Percentiles rank a stretch among this genome's conserved stretches.
Conservation (phyloP, 2,329 filamentous ascomycete genomes). For the Amphichorda felina region DNA sequence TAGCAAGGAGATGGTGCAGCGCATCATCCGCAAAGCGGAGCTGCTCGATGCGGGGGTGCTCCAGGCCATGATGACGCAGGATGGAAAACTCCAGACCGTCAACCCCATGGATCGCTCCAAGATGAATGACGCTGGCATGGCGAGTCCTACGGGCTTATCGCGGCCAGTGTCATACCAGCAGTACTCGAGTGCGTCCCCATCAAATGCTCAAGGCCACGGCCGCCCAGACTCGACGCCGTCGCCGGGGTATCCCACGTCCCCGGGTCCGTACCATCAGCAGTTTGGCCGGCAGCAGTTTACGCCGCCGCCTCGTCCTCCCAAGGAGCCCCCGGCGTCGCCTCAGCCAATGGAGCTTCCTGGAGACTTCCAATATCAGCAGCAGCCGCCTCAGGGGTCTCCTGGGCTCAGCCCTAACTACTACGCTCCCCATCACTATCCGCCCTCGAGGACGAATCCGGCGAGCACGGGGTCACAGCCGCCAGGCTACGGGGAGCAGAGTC, state of each 20-base stretch:
- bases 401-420: conserved; percentile 15
- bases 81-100: conserved; percentile 49
- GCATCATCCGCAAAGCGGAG: conserved; percentile 61
- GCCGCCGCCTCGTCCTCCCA: conserved; percentile 12
- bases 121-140: conserved; percentile 6
- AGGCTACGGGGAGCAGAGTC: too few relatives aligned
- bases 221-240: conserved; percentile 7
- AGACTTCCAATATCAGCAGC: conserved; percentile 32
- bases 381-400: conserved; percentile 10
- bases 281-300: conserved; percentile 8
- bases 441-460: conserved; percentile 2
- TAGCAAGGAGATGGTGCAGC: conserved; percentile 54
- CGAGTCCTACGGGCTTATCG: conserved; percentile 2
- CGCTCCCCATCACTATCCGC: conserved; percentile 10
- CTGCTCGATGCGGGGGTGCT: conserved; percentile 54
- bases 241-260: conserved; percentile 8
- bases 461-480: too few relatives aligned
- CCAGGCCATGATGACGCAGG: conserved; percentile 51
- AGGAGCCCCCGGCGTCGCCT: conserved; percentile 11
- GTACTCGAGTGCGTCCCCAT: conserved; percentile 9
- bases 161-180: conserved; percentile 6
- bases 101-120: conserved; percentile 39
- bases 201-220: conserved; percentile 6
- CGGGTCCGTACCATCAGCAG: conserved; percentile 9
- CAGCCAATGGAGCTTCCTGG: conserved; percentile 31